phyloP scores from a whole-genome alignment of 2,329 filamentous ascomycete species.

The Magnaporthales sp. region DNA sequence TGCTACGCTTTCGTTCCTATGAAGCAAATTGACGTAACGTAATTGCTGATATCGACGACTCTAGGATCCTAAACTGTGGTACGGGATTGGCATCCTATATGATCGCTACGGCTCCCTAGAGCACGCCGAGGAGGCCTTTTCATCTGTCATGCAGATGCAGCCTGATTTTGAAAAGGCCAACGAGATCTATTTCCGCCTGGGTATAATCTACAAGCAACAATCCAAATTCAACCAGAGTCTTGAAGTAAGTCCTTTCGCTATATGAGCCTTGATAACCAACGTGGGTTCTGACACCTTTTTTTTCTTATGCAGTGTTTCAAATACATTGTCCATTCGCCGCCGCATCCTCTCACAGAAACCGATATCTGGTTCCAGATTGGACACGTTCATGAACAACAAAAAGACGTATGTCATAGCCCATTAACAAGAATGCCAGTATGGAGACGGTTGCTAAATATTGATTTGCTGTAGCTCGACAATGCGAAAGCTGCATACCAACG shows the following conservation, averaged over 20 bases:
- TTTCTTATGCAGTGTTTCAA: conserved; percentile 70
- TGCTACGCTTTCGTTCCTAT: background rate
- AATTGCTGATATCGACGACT: background rate
- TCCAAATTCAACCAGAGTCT: conserved; percentile 87
- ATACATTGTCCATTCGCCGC: conserved; percentile 91
- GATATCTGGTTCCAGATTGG: conserved; percentile 99
- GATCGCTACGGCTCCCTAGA: conserved; percentile 94
- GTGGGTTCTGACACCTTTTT: background rate
- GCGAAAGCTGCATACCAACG: conserved; percentile 89
- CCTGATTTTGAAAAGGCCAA: conserved; percentile 98
- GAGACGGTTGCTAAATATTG: conserved; percentile 18
- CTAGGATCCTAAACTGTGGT: conserved; percentile 95
- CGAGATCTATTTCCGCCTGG: conserved; percentile 95
- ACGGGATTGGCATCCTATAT: conserved; percentile 95
- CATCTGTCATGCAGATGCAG: conserved; percentile 97
- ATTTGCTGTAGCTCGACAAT: conserved; percentile 63
- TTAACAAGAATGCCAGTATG: conserved; percentile 4
- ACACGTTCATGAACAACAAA: conserved; percentile 97
- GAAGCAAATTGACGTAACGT: background rate
- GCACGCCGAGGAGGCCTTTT: conserved; percentile 96
- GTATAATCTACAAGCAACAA: conserved; percentile 99
- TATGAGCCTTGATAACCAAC: conserved; percentile 16
- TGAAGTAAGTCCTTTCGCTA: conserved; percentile 57
- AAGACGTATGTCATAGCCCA: conserved; percentile 63
- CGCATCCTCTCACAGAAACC: conserved; percentile 86